These are phyloP conservation scores for Tuber brumale DNA, from an alignment of 495 filamentous ascomycete species.

Conservation along the genomic window DNA sequence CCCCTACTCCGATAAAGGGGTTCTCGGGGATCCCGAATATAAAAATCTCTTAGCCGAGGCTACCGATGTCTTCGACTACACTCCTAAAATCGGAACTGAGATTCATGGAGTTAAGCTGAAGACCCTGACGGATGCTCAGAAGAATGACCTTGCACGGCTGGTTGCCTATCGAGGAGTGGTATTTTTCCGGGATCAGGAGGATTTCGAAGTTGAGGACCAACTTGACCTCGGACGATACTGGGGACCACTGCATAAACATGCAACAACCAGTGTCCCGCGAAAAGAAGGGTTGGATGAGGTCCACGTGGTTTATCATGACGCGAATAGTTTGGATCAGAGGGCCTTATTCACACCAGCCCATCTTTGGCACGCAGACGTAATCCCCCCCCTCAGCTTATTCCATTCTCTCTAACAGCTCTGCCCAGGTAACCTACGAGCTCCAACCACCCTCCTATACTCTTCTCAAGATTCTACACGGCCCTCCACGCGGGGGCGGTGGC, in stretches of 20 bases:
- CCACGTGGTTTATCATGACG: constrained; percentile 60
- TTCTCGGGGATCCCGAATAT: constrained; percentile 53
- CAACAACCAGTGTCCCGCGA: constrained; percentile 45
- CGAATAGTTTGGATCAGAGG: constrained; percentile 57
- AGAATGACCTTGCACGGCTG: constrained; percentile 67
- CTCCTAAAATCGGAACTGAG: constrained; percentile 53
- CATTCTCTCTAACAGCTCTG: constrained; percentile 34
- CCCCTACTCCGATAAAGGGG: constrained; percentile 53
- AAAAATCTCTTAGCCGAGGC: constrained; percentile 46
- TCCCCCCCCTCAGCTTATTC: constrained; percentile 18
- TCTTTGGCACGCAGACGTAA: constrained; percentile 59
- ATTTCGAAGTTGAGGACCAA: constrained; percentile 57
- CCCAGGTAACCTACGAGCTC: constrained; percentile 62
- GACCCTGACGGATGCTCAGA: constrained; percentile 60
- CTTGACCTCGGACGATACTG: constrained; percentile 61
- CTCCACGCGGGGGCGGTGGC: constrained; percentile 62
- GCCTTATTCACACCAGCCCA: constrained; percentile 49
- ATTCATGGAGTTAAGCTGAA: constrained; percentile 63
- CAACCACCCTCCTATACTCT: constrained; percentile 74
- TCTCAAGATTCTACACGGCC: constrained; percentile 62
- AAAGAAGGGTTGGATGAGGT: constrained; percentile 55
- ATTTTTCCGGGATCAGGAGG: constrained; percentile 64
- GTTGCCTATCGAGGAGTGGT: constrained; percentile 67
- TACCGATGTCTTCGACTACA: constrained; percentile 42
- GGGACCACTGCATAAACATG: constrained; percentile 60